Conservation (phyloP, 1,284 basidiomycete genomes). For the Coriolopsis trogii region DNA sequence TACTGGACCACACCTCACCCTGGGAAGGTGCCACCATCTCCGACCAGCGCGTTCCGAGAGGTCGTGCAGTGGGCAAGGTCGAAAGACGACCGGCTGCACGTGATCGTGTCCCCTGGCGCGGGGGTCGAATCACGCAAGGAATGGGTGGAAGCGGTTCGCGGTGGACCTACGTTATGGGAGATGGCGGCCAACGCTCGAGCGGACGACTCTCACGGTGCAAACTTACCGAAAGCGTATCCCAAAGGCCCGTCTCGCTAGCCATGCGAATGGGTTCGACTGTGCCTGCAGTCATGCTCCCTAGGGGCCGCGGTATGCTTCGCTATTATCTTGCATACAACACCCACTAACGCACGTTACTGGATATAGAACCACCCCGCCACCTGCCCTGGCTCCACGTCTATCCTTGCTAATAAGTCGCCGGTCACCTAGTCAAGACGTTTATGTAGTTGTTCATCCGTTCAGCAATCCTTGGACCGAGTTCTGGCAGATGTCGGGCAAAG, state of each 20-base stretch:
- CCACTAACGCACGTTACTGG: too few relatives aligned
- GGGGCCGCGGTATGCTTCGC: neutral
- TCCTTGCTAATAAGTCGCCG: too few relatives aligned
- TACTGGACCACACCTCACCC: conserved; percentile 22
- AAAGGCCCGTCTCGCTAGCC: conserved; percentile 5
- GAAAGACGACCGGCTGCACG: conserved; percentile 27
- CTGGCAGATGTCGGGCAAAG: too few relatives aligned
- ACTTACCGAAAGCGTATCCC: conserved; percentile 19
- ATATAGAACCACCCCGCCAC: too few relatives aligned
- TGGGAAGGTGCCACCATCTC: conserved; percentile 15
- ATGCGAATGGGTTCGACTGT: neutral
- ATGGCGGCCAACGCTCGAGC: conserved; percentile 17
- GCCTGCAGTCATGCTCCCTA: too few relatives aligned
- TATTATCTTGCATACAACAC: neutral
- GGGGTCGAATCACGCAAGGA: conserved; percentile 20
- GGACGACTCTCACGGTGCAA: conserved; percentile 19
- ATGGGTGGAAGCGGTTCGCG: conserved; percentile 27
- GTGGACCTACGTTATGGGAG: conserved; percentile 27
- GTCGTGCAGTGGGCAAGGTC: conserved; percentile 20
- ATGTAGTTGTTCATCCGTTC: too few relatives aligned
- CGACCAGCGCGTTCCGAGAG: conserved; percentile 24
- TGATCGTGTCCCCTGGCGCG: conserved; percentile 25
- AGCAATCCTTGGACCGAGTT: too few relatives aligned
- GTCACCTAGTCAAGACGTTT: too few relatives aligned
- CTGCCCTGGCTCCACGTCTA: too few relatives aligned